Evolutionary conservation across 192 early-diverging fungal genomes (phyloP).

Genomic region (Geranomyces michiganensis): DNA sequence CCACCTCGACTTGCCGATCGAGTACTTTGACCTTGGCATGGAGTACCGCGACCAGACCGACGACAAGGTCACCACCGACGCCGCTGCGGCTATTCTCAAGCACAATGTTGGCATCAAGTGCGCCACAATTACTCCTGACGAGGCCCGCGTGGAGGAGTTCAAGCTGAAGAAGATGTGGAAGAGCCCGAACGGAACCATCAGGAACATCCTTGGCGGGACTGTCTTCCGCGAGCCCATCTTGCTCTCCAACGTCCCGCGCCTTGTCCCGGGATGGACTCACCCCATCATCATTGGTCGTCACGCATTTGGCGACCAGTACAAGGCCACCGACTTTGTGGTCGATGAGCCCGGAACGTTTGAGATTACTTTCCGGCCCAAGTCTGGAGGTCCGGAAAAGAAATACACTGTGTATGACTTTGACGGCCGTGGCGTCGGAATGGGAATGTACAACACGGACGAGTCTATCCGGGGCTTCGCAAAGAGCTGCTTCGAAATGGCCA

Average conservation of each 20-base stretch:
- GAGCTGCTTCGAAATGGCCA: slow-evolving; percentile 90
- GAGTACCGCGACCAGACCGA: slow-evolving; percentile 92
- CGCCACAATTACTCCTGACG: slow-evolving; percentile 98
- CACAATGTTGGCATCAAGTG: slow-evolving; percentile 99
- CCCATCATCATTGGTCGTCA: slow-evolving; percentile 97
- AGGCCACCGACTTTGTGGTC: slow-evolving; percentile 93
- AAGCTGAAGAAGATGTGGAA: slow-evolving; percentile 98
- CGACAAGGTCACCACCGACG: slow-evolving; percentile 92
- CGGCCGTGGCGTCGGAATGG: slow-evolving; percentile 86
- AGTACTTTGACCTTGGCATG: slow-evolving; percentile 95
- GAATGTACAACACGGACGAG: slow-evolving; percentile 90
- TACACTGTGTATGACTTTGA: slow-evolving; percentile 84
- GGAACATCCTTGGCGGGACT: slow-evolving; percentile 95
- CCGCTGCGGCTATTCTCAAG: slow-evolving; percentile 95
- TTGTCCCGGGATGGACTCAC: slow-evolving; percentile 93
- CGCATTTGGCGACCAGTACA: slow-evolving; percentile 99
- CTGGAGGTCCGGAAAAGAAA: slow-evolving; percentile 69
- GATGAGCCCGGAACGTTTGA: slow-evolving; percentile 89
- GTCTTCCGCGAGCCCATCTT: slow-evolving; percentile 99
- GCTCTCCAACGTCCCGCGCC: slow-evolving; percentile 83
- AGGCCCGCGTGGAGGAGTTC: slow-evolving; percentile 92
- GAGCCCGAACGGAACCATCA: slow-evolving; percentile 95
- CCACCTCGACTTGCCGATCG: slow-evolving; percentile 86
- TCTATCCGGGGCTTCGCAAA: slow-evolving; percentile 96
- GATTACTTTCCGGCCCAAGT: slow-evolving; percentile 84